Evolutionary conservation across 306 rosid species (phyloP), one percentile per base, ranked within the genome.

Genomic region (Quercus suber): DNA sequence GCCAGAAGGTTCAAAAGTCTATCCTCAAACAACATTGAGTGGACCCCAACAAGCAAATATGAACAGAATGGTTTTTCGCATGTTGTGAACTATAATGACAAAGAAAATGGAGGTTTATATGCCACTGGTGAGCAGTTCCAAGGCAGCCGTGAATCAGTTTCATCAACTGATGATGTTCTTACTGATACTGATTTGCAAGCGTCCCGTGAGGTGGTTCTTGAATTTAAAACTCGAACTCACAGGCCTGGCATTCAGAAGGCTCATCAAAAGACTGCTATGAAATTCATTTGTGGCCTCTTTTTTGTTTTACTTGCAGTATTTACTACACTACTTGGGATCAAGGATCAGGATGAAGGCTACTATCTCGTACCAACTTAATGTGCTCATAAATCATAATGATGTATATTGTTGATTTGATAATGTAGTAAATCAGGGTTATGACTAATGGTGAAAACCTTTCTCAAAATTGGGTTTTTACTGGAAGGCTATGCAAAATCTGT

Each of bases 351-450:
- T 20, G 93, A 89, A 41, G 84, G 80, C 30, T 81, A 72, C 80
- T 80, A 81, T 86, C 97, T 92, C 17, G 93, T 90, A 6, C 98
- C 97, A 2, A 92, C 96, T 68, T 94, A 86, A 83, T 61, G 69
- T 13, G 69, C 70, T 80, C 72, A 23, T 30, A 84, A 52, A 37
- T 80, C 74, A 23, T 30, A 84, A 52, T 49, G 65, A 59, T 60
- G 83, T 61, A 65, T 79, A 10, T 79, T 51, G 71, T 55, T 77
- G 45, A 51, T 28, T 55, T 73, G 81, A 81, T 76, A 8, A 55
- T 37, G 45, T 35, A 64, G 55, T 20, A n/a, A 10, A 69, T 81
- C 45, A 65, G 30, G 49, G 25, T 45, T 67, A 67, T 18, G 72
- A 67, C 11, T 18, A 1, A 33, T 67, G 19, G 13, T 19, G 63